Conservation (phyloP, 257 asterid species). For the Knoxia roxburghii region DNA sequence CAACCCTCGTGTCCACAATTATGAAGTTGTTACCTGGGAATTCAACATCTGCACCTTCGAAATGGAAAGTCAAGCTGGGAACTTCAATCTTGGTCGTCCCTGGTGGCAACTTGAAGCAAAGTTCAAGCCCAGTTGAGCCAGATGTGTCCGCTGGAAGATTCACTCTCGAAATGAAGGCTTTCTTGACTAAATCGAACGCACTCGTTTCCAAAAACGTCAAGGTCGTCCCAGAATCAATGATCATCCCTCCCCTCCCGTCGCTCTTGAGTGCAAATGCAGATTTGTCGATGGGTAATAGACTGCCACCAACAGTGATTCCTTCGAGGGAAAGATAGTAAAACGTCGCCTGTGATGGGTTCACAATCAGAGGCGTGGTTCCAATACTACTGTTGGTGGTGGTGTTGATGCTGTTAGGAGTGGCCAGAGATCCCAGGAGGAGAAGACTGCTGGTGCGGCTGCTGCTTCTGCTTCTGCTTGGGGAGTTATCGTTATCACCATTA, state of each 20-base stretch:
- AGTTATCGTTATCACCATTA: too few species aligned
- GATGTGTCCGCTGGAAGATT: slow-evolving; percentile 46
- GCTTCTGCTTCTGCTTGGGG: too few species aligned
- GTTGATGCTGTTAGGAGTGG: slow-evolving; percentile 1
- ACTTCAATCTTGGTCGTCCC: slow-evolving; percentile 32
- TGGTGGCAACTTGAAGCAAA: slow-evolving; percentile 56
- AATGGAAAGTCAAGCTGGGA: slow-evolving; percentile 60
- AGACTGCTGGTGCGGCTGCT: slow-evolving; percentile 41
- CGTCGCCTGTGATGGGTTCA: slow-evolving; percentile 58
- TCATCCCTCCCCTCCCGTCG: slow-evolving; percentile 82
- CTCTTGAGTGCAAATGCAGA: slow-evolving; percentile 41
- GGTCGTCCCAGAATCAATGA: slow-evolving; percentile 88
- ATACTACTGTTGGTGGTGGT: too few species aligned
- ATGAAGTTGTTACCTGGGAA: slow-evolving; percentile 69
- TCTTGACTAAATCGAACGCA: slow-evolving; percentile 43
- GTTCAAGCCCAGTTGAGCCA: slow-evolving; percentile 49
- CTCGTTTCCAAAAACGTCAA: slow-evolving; percentile 55
- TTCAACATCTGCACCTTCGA: slow-evolving; percentile 60
- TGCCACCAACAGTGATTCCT: slow-evolving; percentile 77
- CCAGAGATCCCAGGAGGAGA: slow-evolving; percentile 57
- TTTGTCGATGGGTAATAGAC: slow-evolving; percentile 38
- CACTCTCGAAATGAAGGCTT: slow-evolving; percentile 47
- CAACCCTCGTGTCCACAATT: slow-evolving; percentile 46
- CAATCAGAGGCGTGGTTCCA: slow-evolving; percentile 46
- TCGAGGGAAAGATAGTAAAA: slow-evolving; percentile 67